These are phyloP conservation scores for Zychaea mexicana DNA, from an alignment of 371 early-diverging fungal genomes.

Conservation along the genomic window DNA sequence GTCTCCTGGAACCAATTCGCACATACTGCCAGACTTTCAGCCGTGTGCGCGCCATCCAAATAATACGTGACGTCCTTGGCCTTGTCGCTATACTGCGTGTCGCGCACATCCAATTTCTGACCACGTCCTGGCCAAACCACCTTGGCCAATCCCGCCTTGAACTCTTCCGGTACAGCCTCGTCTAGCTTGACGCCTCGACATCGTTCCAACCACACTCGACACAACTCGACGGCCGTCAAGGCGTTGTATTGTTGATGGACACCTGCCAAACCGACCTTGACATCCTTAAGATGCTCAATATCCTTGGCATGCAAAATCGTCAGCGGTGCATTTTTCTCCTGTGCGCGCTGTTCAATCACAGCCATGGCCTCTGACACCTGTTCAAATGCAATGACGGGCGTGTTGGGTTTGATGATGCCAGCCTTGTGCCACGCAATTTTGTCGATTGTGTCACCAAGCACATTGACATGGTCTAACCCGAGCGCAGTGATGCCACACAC, in stretches of 20 bases:
- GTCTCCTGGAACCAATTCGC: conserved; percentile 72
- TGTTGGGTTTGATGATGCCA: conserved; percentile 83
- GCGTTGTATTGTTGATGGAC: conserved; percentile 88
- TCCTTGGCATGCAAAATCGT: conserved; percentile 14
- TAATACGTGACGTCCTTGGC: conserved; percentile 64
- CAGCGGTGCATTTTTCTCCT: conserved; percentile 53
- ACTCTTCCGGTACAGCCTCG: conserved; percentile 46
- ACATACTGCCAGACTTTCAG: conserved; percentile 84
- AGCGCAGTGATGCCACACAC: conserved; percentile 84
- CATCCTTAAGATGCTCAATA: conserved; percentile 12
- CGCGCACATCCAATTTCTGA: conserved; percentile 50
- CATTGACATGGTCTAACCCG: conserved; percentile 78
- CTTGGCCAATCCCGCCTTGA: conserved; percentile 58
- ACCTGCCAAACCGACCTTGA: conserved; percentile 66
- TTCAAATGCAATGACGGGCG: conserved; percentile 71
- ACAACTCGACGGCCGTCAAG: conserved; percentile 73
- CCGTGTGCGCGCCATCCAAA: conserved; percentile 96
- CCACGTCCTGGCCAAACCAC: conserved; percentile 93
- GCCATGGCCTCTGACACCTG: conserved; percentile 74
- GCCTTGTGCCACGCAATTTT: conserved; percentile 95
- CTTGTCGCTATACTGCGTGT: conserved; percentile 44
- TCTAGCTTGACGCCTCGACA: conserved; percentile 30
- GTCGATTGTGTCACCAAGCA: conserved; percentile 75
- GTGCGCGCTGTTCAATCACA: conserved; percentile 72
- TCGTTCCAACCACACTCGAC: conserved; percentile 61